Percentiles rank a stretch among this genome's conserved stretches.
Conservation (phyloP, 1,284 basidiomycete genomes). For the Fistulinella cinereoalba region DNA sequence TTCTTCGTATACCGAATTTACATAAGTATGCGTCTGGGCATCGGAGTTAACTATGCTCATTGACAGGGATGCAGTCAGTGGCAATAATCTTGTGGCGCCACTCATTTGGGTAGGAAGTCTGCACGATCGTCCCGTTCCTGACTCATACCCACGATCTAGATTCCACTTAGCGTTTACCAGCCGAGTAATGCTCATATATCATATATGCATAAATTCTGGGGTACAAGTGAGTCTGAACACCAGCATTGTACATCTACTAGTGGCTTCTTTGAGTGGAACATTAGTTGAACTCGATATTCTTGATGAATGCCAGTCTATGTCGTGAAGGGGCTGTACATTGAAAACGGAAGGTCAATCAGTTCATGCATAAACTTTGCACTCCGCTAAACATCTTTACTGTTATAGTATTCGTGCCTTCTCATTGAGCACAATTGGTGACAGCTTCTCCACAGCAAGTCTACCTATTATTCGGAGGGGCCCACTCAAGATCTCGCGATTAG, state of each 20-base stretch:
- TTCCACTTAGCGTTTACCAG: slow-evolving; percentile 2
- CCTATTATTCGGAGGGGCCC: not conserved
- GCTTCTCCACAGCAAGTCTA: not conserved
- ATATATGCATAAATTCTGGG: not conserved
- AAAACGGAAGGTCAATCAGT: too few species aligned
- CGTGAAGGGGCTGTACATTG: slow-evolving; percentile 3
- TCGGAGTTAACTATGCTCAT: not conserved
- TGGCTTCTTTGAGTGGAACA: not conserved
- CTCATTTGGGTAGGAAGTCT: not conserved
- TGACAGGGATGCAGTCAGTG: not conserved
- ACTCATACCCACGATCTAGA: not conserved
- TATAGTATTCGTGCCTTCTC: not conserved
- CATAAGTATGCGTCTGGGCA: not conserved
- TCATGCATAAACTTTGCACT: not conserved
- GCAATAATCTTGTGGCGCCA: not conserved
- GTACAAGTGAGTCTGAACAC: too few species aligned
- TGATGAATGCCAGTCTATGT: slow-evolving; percentile 1
- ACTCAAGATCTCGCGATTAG: too few species aligned
- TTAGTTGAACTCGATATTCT: not conserved
- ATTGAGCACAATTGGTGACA: not conserved
- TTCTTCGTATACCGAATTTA: slow-evolving; percentile 5
- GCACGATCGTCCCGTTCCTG: too few species aligned
- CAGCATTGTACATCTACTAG: too few species aligned
- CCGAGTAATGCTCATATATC: not conserved
- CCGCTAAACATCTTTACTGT: not conserved